Evolutionary conservation across 495 filamentous ascomycete species (phyloP), one percentile per base, ranked within the genome.

Genomic region (Cercophora newfieldiana): DNA sequence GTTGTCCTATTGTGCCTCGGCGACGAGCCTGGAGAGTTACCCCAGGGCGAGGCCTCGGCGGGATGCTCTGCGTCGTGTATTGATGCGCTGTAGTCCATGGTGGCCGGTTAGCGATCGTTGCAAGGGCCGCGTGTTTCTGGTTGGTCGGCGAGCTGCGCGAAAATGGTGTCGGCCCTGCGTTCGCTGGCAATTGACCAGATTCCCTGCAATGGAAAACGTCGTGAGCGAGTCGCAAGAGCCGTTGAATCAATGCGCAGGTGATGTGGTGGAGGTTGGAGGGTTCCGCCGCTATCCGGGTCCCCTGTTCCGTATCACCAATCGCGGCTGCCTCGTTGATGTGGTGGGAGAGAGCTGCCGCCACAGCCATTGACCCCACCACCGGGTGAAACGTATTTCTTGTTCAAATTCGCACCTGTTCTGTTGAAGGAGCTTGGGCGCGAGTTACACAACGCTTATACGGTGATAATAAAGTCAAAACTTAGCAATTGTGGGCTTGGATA

Each of bases 81-180:
- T 26, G 92, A 84, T 60, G 89, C 77, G 58, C 91, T 91, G 78
- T 95, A 97, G 78, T 97, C 93, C 93, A 97, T 97, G 59, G 44
- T 47, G 57, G 22, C 57, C 5, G 57, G 22, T 30, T 28, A 29
- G 55, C 30, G 54, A 57, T 30, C 25, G 24, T 16, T 28, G 2
- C 10, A 14, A 14, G 37, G 18, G 37, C 37, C 37, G 37, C 37
- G 37, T 44, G 3, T 44, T n/a, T 44, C 50, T 22, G n/a, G 25
- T 53, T 8, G 50, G 50, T 53, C 19, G n/a, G 25, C 50, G 24
- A 31, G 67, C 60, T 54, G 50, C 50, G 50, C 37, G 37, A 14
- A n/a, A 44, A 44, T 44, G 10, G 37, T 4, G 18, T 44, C 18
- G 10, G 37, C 18, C 37, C 37, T 44, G 37, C 37, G 37, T 44